phyloP scores from a whole-genome alignment of 345 rosid species.

The Bretschneidera sinensis region DNA sequence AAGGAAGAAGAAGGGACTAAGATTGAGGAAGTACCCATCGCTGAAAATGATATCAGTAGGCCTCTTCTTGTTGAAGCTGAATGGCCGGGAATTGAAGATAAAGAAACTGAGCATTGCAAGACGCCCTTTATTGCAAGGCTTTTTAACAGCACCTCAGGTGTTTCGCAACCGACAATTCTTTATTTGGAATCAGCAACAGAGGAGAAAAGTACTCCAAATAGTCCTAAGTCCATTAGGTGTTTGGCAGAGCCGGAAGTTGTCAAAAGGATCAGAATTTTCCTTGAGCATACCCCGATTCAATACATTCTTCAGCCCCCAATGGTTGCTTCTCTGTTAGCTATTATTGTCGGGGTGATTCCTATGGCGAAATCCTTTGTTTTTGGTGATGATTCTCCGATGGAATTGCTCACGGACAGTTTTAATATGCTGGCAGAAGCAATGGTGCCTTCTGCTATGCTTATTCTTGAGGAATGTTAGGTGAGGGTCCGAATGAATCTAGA shows the following conservation, averaged over 20 bases:
- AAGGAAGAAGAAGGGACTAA: conserved; percentile 19
- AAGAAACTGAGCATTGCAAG: conserved; percentile 27
- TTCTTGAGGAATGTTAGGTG: conserved; percentile 26
- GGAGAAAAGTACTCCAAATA: neutral
- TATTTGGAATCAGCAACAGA: conserved; percentile 9
- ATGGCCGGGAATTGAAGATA: conserved; percentile 31
- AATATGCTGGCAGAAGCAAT: conserved; percentile 20
- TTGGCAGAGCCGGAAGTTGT: conserved; percentile 23
- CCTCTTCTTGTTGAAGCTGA: conserved; percentile 42
- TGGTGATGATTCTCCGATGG: conserved; percentile 19
- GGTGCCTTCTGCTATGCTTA: conserved; percentile 29
- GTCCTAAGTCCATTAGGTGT: conserved; percentile 22
- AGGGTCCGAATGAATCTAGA: conserved; percentile 31
- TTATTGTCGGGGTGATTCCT: conserved; percentile 20
- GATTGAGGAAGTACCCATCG: conserved; percentile 9
- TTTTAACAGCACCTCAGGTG: conserved; percentile 17
- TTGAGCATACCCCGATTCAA: conserved; percentile 23
- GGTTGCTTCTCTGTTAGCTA: conserved; percentile 19
- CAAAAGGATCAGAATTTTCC: conserved; percentile 18
- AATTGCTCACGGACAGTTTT: conserved; percentile 25
- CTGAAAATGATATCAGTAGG: conserved; percentile 9
- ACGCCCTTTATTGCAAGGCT: conserved; percentile 32
- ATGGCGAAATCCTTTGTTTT: conserved; percentile 1
- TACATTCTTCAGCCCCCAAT: conserved; percentile 25
- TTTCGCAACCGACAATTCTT: conserved; percentile 5